phyloP scores from a whole-genome alignment of 2,329 filamentous ascomycete genomes.

The Penicillium brevicompactum region DNA sequence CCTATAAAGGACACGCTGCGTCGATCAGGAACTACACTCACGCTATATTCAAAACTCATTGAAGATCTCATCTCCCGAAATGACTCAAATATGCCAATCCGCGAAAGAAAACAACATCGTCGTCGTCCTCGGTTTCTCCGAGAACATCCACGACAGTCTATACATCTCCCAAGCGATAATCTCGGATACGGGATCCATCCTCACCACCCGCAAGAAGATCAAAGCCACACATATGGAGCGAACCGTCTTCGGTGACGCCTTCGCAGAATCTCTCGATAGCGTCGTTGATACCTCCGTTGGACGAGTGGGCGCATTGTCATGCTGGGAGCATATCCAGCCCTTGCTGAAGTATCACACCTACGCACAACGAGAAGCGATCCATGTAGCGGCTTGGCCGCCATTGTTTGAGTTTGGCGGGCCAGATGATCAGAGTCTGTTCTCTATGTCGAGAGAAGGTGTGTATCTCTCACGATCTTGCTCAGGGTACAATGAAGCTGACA shows the following conservation, averaged over 20 bases:
- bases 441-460: neutral
- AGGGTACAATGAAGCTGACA: too few relatives aligned
- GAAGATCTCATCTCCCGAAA: neutral
- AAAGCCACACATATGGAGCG: conserved; percentile 56
- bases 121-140: neutral
- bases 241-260: conserved; percentile 49
- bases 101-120: neutral
- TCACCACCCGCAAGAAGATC: conserved; percentile 50
- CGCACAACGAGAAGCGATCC: conserved; percentile 46
- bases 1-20: conserved; percentile 30
- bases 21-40: conserved; percentile 30
- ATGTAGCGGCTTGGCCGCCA: conserved; percentile 51
- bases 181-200: conserved; percentile 40
- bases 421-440: neutral
- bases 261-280: conserved; percentile 33
- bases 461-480: too few relatives aligned
- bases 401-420: neutral
- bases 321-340: conserved; percentile 54
- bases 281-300: conserved; percentile 44
- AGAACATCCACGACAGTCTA: neutral
- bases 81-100: neutral
- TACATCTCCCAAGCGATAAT: conserved; percentile 47
- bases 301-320: conserved; percentile 36
- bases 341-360: conserved; percentile 50
- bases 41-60: neutral